Conservation (phyloP, 2,329 filamentous ascomycete genomes). For the Trematosphaeria pertusa region DNA sequence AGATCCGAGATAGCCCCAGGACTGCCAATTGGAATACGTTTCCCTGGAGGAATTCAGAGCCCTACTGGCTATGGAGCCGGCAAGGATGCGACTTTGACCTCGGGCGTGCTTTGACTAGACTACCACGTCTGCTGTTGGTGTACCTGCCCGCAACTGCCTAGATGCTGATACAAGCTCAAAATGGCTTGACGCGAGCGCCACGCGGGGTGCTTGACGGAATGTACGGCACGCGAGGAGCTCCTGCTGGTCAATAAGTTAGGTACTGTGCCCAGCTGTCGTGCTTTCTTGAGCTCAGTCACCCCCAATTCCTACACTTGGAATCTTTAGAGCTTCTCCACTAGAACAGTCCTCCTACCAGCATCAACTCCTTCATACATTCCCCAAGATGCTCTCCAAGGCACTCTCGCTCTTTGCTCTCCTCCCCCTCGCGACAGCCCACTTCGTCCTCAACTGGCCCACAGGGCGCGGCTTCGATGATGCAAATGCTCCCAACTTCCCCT, state of each 20-base stretch:
- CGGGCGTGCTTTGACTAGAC: too few relatives aligned
- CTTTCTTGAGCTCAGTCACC: constrained; percentile 7
- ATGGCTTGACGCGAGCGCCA: constrained; percentile 31
- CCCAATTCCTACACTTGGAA: too few relatives aligned
- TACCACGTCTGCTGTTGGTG: background rate
- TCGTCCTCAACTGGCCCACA: constrained; percentile 61
- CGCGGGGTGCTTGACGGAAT: constrained; percentile 33
- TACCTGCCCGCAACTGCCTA: background rate
- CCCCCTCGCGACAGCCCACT: constrained; percentile 61
- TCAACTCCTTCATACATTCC: constrained; percentile 1
- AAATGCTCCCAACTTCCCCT: constrained; percentile 56
- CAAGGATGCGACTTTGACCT: too few relatives aligned
- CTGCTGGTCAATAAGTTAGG: constrained; percentile 38
- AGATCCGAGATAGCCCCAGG: too few relatives aligned
- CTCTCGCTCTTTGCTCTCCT: constrained; percentile 51
- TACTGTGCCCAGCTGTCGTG: constrained; percentile 20
- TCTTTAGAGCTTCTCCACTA: background rate
- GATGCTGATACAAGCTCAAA: constrained; percentile 20
- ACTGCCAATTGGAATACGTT: too few relatives aligned
- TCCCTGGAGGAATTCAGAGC: too few relatives aligned
- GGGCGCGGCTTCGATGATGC: constrained; percentile 59
- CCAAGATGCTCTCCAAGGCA: constrained; percentile 41
- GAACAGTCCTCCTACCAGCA: background rate
- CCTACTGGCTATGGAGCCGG: too few relatives aligned
- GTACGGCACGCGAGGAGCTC: constrained; percentile 30